Evolutionary conservation across 257 asterid species (phyloP).

Genomic region (Oldenlandia corymbosa): DNA sequence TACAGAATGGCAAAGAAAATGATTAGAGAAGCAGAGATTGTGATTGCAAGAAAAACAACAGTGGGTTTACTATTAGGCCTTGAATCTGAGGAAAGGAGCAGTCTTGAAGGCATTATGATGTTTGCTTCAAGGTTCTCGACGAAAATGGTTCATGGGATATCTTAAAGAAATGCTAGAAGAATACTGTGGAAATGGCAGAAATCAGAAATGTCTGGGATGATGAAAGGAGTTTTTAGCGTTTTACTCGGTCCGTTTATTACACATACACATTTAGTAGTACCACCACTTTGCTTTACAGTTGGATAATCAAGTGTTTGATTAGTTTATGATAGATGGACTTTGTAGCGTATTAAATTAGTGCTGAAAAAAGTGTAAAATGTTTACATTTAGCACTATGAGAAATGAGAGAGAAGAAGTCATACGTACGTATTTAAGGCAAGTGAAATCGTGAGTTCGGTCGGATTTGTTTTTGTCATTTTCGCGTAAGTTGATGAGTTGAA

Average conservation of each 20-base stretch:
- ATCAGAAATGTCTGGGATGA: not conserved
- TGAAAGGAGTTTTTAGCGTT: not conserved
- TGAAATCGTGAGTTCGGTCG: not conserved
- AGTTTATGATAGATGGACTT: conserved; percentile 7
- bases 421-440: not conserved
- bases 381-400: not conserved
- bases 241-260: not conserved
- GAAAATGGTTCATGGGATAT: conserved; percentile 3
- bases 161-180: not conserved
- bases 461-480: conserved; percentile 12
- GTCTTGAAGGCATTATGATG: conserved; percentile 55
- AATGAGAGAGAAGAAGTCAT: conserved; percentile 7
- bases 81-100: conserved; percentile 39
- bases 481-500: conserved; percentile 39
- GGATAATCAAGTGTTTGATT: conserved; percentile 23
- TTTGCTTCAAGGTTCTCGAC: not conserved
- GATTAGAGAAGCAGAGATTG: conserved; percentile 46
- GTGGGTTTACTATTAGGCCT: conserved; percentile 41
- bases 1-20: conserved; percentile 64
- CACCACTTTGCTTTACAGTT: conserved; percentile 30
- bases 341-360: conserved; percentile 6
- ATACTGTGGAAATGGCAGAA: not conserved
- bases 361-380: too few relatives aligned
- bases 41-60: conserved; percentile 39
- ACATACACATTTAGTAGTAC: not conserved